Evolutionary conservation across 257 asterid species (phyloP), one percentile per base, ranked within the genome.

Genomic region (Thymus mandschuricus): DNA sequence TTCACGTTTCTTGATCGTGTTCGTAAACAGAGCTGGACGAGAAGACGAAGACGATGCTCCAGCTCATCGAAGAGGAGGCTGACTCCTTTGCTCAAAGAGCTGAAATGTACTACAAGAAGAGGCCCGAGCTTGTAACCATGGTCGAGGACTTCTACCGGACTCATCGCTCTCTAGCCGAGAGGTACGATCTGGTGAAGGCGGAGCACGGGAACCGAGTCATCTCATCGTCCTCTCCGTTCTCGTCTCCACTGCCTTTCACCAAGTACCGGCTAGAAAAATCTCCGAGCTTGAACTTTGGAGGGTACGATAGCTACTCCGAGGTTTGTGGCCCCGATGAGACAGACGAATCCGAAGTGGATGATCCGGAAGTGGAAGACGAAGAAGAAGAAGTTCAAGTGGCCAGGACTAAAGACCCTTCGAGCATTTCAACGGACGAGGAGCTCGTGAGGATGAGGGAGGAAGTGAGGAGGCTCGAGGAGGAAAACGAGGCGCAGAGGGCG

Each of bases 41-140:
- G 55, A 93, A 89, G 76, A 85, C 92, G 0, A 86, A 79, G 27
- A 71, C 79, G 49, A 87, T 93, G 90, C 86, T 91, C 69, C 86
- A 84, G 81, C 56, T 93, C 64, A 78, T 93, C 10, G 97, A 91
- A 60, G 92, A 81, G 69, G 97, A 93, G 9, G 98, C 97, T 9
- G 97, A 93, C 78, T 86, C 98, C 2, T 91, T 91, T 13, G 88
- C 96, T 6, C 92, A 89, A 58, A 89, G 97, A 5, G 96, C 96
- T 54, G 98, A 91, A 60, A 91, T 93, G 97, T 93, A 87, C 79
- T 91, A 87, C 86, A 82, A 72, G 86, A 89, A 88, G 82, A 79
- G 97, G 54, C 98, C 98, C 0, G 90, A 91, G 81, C 96, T 93
- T 31, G 77, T 91, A 2, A 80, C 71, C 84, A 87, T 93, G 96